Evolutionary conservation across 2,329 filamentous ascomycete species (phyloP).

Genomic region (Pseudogymnoascus sp.): DNA sequence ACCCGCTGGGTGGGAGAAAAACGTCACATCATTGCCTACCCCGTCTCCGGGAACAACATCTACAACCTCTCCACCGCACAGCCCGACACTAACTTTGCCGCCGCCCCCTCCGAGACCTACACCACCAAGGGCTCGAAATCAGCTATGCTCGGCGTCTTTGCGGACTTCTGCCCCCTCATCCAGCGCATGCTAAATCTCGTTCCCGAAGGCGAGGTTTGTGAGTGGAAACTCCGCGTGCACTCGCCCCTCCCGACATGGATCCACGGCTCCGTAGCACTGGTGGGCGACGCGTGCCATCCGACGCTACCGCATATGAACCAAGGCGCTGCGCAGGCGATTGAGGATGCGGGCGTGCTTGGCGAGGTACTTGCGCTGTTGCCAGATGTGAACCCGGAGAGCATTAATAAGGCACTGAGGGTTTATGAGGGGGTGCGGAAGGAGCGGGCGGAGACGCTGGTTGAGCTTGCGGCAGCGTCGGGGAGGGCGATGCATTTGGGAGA

Average conservation of each 20-base stretch:
- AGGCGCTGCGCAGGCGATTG: slow-evolving; percentile 60
- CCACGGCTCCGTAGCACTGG: slow-evolving; percentile 45
- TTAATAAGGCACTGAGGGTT: slow-evolving; percentile 42
- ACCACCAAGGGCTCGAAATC: slow-evolving; percentile 54
- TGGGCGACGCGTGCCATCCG: slow-evolving; percentile 59
- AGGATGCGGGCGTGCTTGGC: slow-evolving; percentile 54
- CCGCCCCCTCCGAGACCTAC: slow-evolving; percentile 50
- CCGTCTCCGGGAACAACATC: slow-evolving; percentile 56
- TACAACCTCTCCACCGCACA: slow-evolving; percentile 58
- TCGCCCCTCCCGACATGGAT: slow-evolving; percentile 49
- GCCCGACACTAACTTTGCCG: slow-evolving; percentile 51
- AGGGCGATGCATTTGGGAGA: slow-evolving; percentile 50
- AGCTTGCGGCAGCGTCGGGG: slow-evolving; percentile 41
- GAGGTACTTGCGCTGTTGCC: slow-evolving; percentile 39
- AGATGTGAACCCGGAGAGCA: slow-evolving; percentile 28
- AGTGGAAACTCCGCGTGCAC: slow-evolving; percentile 55
- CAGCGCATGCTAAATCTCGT: slow-evolving; percentile 51
- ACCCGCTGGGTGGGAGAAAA: slow-evolving; percentile 69
- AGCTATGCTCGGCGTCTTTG: slow-evolving; percentile 52
- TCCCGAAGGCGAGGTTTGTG: slow-evolving; percentile 53
- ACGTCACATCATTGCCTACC: slow-evolving; percentile 71
- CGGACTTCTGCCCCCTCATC: slow-evolving; percentile 51
- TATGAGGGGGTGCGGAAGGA: slow-evolving; percentile 51
- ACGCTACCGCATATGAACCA: slow-evolving; percentile 60
- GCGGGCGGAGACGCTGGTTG: slow-evolving; percentile 43